Percentiles rank a stretch among this genome's conserved stretches.
phyloP scores from a whole-genome alignment of 306 rosid genomes.

The Neltuma alba region DNA sequence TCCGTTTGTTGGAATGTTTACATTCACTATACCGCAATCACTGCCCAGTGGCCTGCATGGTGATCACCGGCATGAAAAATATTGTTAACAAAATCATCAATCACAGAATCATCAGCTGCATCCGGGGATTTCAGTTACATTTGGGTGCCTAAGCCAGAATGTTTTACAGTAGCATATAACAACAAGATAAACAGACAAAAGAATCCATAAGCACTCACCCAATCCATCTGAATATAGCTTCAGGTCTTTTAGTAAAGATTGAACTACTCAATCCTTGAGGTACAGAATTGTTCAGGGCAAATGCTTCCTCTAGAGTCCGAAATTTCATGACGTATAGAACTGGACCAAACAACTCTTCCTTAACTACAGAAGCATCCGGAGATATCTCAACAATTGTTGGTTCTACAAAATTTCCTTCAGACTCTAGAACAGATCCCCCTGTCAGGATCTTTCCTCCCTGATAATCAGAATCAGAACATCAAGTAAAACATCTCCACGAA shows the following conservation, averaged over 20 bases:
- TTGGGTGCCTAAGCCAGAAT: neutral
- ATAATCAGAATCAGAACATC: slow-evolving; percentile 35
- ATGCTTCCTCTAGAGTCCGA: slow-evolving; percentile 84
- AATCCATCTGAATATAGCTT: slow-evolving; percentile 83
- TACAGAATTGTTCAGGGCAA: slow-evolving; percentile 94
- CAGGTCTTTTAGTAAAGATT: slow-evolving; percentile 80
- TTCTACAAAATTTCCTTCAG: slow-evolving; percentile 87
- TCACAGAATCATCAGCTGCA: neutral
- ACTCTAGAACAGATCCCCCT: slow-evolving; percentile 78
- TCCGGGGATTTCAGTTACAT: neutral
- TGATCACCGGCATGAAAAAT: slow-evolving; percentile 22
- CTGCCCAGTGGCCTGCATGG: slow-evolving; percentile 85
- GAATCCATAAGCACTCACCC: slow-evolving; percentile 59
- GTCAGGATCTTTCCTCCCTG: slow-evolving; percentile 91
- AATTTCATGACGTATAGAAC: slow-evolving; percentile 93
- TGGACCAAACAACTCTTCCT: slow-evolving; percentile 94
- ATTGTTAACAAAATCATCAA: neutral
- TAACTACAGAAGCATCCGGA: slow-evolving; percentile 76
- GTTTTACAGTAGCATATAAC: neutral
- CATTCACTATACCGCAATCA: slow-evolving; percentile 97
- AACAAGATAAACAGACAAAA: neutral
- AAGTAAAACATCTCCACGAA: slow-evolving; percentile 17
- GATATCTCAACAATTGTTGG: slow-evolving; percentile 97
- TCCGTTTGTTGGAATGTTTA: slow-evolving; percentile 96
- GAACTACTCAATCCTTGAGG: slow-evolving; percentile 98